Evolutionary conservation across 768 basidiomycete genomes (phyloP), one percentile per base, ranked within the genome.

Genomic region (Dictyophora rubrovolvata): DNA sequence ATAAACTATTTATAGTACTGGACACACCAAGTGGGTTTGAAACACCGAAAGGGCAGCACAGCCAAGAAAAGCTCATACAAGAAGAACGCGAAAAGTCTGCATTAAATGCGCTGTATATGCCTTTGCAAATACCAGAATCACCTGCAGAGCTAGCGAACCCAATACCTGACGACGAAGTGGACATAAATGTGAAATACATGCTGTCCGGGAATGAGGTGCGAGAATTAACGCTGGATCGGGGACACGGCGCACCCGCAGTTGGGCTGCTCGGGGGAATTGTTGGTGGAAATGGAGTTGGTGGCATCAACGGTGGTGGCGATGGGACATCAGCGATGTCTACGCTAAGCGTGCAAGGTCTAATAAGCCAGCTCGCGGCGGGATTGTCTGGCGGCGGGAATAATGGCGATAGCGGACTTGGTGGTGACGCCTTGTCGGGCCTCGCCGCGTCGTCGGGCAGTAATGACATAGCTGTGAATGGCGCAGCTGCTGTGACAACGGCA

Each of bases 61-160:
- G 89, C 67, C 69, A 78, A 63, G 90, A 93, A 70, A 86, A 82
- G 69, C 65, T 63, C 37, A 74, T 74, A 20, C 90, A 93, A 70
- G 90, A 86, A 69, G 77, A 83, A 69, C 82, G 90, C 55, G 90
- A 93, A 68, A 80, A 85, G 69, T 85, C 82, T 16, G 85, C 86
- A 28, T 76, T 92, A 20, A 80, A 80, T 22, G 88, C 89, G 48
- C 69, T 87, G 35, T 93, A 93, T 69, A 83, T 86, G 76, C 78
- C 77, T 12, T 69, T 75, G 49, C 86, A 86, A 62, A 86, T 91
- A 64, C 90, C 90, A 48, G 87, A 90, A 53, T 80, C 84, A 60
- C 86, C 90, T 18, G 79, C 80, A 42, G 90, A 91, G 71, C 83
- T 86, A 23, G 68, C 79, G 18, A 69, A 71, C 61, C 74, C 77